Evolutionary conservation across 139 green algal genomes (phyloP), one percentile per base, ranked within the genome.

Genomic region (Klebsormidium nitens): DNA sequence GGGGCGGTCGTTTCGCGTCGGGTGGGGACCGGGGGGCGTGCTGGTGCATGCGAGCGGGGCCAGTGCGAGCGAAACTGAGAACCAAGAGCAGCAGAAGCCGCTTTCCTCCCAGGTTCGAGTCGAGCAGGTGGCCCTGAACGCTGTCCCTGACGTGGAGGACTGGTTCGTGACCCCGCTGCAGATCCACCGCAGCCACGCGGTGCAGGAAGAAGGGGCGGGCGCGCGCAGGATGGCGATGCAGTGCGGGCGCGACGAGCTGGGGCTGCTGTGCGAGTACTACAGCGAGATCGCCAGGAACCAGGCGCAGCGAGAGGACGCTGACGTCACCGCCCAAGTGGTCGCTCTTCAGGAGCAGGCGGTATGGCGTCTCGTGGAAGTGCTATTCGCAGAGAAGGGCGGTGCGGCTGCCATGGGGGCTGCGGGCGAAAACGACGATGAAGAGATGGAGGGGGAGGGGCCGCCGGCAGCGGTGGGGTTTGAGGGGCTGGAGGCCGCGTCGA

Each of bases 291-390:
- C 0, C 17, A 0, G 40, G 1, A 59, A 66, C 4, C 19, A 48
- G 11, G 39, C 36, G 55, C 5, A 36, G 1, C 36, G 42, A n/a
- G 32, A 48, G 8, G 64, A 48, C 0, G 34, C 46, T 28, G 26
- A 0, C 6, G 39, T 36, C 42, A 6, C 35, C 40, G 62, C 48
- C 29, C 59, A 5, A 14, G 56, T 47, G 19, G 56, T 77, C 34
- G 56, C 83, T 55, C 64, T 57, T 23, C 83, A 90, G 63, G 79
- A 89, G 73, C 52, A 64, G 0, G 77, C 85, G 40, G 78, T 83
- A 31, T 95, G 89, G 89, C 70, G 84, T 64, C 77, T 95, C 39
- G 1, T 93, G 11, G 57, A 87, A 42, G 80, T 84, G 42, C 76
- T 89, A 17, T 89, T 89, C 49, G 56, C 64, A 14, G 64, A 34